phyloP scores from a whole-genome alignment of 345 rosid species.

The Boechera retrofracta region DNA sequence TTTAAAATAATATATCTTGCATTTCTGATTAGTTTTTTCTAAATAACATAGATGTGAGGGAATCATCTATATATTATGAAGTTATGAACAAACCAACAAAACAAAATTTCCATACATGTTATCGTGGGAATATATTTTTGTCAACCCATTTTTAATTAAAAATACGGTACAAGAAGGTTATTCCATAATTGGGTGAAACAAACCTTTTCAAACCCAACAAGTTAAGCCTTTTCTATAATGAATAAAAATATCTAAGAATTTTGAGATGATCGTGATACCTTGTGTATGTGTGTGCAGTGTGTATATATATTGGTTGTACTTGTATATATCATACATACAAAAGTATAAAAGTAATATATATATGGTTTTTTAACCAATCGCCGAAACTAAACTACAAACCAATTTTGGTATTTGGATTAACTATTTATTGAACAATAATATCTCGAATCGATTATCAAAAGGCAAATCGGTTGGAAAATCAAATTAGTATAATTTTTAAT shows the following conservation, averaged over 20 bases:
- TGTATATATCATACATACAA: no score
- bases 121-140: neutral
- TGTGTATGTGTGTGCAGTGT: neutral
- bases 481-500: no score
- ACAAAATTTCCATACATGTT: neutral
- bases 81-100: neutral
- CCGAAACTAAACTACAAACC: no score
- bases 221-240: neutral
- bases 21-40: neutral
- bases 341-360: no score
- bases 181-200: neutral
- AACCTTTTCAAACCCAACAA: neutral
- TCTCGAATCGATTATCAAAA: no score
- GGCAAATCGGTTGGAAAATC: no score
- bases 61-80: neutral
- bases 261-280: neutral
- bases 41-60: neutral
- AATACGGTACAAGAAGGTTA: neutral
- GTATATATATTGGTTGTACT: no score
- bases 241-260: neutral
- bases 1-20: neutral
- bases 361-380: no score
- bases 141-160: neutral
- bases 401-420: no score
- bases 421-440: no score